Evolutionary conservation across 106 monocot genomes (phyloP).

Genomic region (Allium cepa): DNA sequence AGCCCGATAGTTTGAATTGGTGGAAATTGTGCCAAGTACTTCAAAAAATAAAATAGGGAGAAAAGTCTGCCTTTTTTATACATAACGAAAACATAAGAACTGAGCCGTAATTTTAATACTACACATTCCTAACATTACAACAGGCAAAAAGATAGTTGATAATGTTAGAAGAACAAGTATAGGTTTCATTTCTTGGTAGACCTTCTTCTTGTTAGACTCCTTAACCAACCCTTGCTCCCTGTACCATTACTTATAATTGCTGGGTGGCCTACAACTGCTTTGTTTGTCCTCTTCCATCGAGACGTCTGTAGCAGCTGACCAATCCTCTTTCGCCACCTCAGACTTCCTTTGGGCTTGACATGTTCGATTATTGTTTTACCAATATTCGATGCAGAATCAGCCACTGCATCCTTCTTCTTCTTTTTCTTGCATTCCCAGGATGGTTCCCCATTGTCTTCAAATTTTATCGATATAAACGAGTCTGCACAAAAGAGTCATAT

Average conservation of each 20-base stretch:
- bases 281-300: constrained; percentile 15
- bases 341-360: neutral
- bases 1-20: too few species aligned
- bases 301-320: constrained; percentile 12
- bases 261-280: neutral
- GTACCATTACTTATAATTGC: constrained; percentile 1
- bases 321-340: constrained; percentile 15
- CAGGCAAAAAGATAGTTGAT: too few species aligned
- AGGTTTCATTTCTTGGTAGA: too few species aligned
- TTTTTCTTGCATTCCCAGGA: constrained; percentile 13
- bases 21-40: too few species aligned
- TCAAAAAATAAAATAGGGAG: too few species aligned
- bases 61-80: too few species aligned
- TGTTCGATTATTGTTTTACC: constrained; percentile 4
- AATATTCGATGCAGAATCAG: neutral
- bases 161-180: too few species aligned
- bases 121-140: too few species aligned
- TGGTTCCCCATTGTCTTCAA: constrained; percentile 11
- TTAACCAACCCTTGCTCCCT: constrained; percentile 19
- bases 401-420: neutral
- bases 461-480: constrained; percentile 21
- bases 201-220: constrained; percentile 10
- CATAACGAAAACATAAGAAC: too few species aligned
- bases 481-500: constrained; percentile 1
- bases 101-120: too few species aligned